Evolutionary conservation across 257 asterid species (phyloP), one percentile per base, ranked within the genome.

Genomic region (Solanum neorickii): DNA sequence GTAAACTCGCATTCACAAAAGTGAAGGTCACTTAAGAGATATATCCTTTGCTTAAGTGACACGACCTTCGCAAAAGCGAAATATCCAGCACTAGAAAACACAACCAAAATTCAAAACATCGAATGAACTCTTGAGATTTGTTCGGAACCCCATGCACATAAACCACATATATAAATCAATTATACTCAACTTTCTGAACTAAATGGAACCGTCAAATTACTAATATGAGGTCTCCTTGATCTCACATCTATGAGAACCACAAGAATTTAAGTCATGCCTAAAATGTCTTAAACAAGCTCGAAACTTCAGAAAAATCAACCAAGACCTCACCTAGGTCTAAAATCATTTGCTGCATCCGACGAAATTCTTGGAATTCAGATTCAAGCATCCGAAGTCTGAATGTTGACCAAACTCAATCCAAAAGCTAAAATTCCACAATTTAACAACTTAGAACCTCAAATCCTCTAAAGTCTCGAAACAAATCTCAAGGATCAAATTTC

Each of bases 291-390:
- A 20, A 20, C 66, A 56, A 56, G 5, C 25, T 56, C 9, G 25
- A 3, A 20, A 56, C 66, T 7, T 20, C 1, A 20, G 12, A 56
- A 56, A 56, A 20, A 56, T 56, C 25, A 56, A 56, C n/a, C 65
- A 56, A 56, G 9, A 56, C 65, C 65, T 18, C n/a, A 18, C 5
- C 65, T 56, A 18, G 9, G 62, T 3, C 62, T 18, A 56, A 56
- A 56, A 56, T 18, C 66, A 56, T 7, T 4, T 11, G 12, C 1
- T 2, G 2, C 7, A 20, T 20, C 66, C 25, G 8, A 56, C 12
- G 9, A 6, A 56, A 20, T n/a, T 56, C 65, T 20, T 0, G 0
- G 0, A 56, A 3, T 7, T 20, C 9, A 0, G 2, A 56, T 56
- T 3, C 25, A 20, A 56, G 65, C 5, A 56, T 18, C 10, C 7